Base-by-base conservation (phyloP, 2,329 filamentous ascomycete genomes). In the Fusarium oxysporum region DNA sequence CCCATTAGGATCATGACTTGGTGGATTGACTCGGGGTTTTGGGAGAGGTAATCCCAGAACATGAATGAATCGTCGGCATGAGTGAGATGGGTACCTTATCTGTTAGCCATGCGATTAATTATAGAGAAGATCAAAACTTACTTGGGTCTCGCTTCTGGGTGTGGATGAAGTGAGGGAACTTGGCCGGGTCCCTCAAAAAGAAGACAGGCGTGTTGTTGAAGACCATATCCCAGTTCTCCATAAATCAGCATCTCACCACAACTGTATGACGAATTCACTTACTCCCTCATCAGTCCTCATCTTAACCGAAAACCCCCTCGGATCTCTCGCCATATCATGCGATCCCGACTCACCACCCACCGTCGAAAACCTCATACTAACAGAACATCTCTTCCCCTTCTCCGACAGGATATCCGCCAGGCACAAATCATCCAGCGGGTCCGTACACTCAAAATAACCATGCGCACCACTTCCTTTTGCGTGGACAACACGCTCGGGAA, bases 321-420 rank as follows among this genome's bases (percentile, higher is more conserved):
- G 92, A 73, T 95, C 92, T 66, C 92, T 89, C 37, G 91, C 92
- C 72, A 89, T 90, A 77, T 94, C 92, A 64, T 92, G 86, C 8
- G 90, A 93, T 11, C 92, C 92, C 65, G 89, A 89, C 81, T 94
- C 92, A 67, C 92, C 92, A 78, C 92, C 92, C 8, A 94, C 92
- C 4, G 92, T 95, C 0, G 92, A 94, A 82, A 95, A 94, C 8
- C 93, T 90, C 47, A 88, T 86, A 3, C 91, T 86, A 70, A 91
- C 81, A 21, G 91, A 89, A 53, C 91, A 93, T 80, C 89, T 89
- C 84, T 93, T 93, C 74, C 92, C 92, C 59, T 89, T 85, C 63
- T 88, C 84, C 76, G 84, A 87, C 77, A 91, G 88, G 63, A 88
- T 83, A 61, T 83, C 79, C 37, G 88, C 86, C 5, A 83, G 82